Base-by-base conservation (phyloP, 2,329 filamentous ascomycete species). In the Diplodia corticola region DNA sequence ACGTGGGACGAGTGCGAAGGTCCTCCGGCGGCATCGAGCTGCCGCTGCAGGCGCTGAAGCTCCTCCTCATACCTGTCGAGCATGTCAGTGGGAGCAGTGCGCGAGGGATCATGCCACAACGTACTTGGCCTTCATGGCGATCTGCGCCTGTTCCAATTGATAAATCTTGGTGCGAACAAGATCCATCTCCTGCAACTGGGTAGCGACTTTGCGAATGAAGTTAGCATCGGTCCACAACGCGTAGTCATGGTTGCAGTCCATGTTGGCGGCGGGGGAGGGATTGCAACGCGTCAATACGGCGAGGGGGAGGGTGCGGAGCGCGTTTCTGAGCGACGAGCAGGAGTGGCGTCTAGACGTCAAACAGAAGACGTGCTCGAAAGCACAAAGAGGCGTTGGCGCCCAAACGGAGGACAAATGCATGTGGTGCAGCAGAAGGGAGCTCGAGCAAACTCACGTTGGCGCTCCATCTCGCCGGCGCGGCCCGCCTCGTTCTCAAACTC, bases 151-250 rank as follows among this genome's bases (percentile, higher is more conserved):
- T 79, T 99, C 95, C 78, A 99, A 88, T 72, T 91, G 88, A 75
- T 92, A 97, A 68, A 99, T 92, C 80, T 97, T 97, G 76, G 93
- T 90, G 69, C 93, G 86, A 59, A 99, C 92, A 74, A 97, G 86
- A 77, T 97, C 92, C 86, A 98, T 95, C 81, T 99, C 95, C 74
- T 94, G 90, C 70, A 97, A 90, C 78, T 99, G 95, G 59, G 89
- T 87, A 67, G 91, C 89, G 76, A 98, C 95, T 97, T 78, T 71
- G 73, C 66, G 65, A 67, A 40, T n/a, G 17, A 61, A 35, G 28
- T 61, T 61, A 61, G 57, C 57, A 61, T 61, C n/a, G 24, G 26
- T 49, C 26, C 44, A 35, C 26, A 61, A 49, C 28, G 57, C 40
- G 26, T 33, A 44, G 28, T 44, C 35, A 24, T 28, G 54, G 37